Evolutionary conservation across 768 basidiomycete species (phyloP).

Genomic region (Naganishia friedmannii): DNA sequence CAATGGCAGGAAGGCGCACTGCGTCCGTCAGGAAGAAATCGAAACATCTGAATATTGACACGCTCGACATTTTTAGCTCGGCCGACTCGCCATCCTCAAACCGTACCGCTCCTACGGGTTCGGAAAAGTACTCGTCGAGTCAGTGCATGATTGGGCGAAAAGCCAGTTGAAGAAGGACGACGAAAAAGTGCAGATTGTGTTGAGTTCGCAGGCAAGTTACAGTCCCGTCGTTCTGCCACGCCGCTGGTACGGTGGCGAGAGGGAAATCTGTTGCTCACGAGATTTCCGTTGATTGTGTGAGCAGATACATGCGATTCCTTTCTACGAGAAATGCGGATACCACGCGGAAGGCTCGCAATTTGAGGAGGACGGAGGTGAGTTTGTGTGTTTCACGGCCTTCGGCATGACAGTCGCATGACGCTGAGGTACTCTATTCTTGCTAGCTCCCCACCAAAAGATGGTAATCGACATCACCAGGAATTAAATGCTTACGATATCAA

Average conservation of each 20-base stretch:
- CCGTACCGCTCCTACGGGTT: slow-evolving; percentile 43
- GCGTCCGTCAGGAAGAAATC: no score
- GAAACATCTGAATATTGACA: not conserved
- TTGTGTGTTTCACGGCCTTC: no score
- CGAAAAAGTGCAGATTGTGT: slow-evolving; percentile 13
- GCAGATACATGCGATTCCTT: slow-evolving; percentile 40
- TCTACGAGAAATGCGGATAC: slow-evolving; percentile 46
- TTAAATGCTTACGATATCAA: not conserved
- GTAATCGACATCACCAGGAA: slow-evolving; percentile 15
- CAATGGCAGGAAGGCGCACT: no score
- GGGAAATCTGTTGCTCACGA: not conserved
- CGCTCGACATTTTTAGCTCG: slow-evolving; percentile 33
- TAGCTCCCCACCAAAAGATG: slow-evolving; percentile 19
- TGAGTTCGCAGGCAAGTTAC: slow-evolving; percentile 14
- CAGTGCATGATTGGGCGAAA: slow-evolving; percentile 35
- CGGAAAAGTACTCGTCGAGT: slow-evolving; percentile 40
- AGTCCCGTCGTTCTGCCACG: no score
- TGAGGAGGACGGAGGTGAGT: slow-evolving; percentile 49
- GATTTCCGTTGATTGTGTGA: not conserved
- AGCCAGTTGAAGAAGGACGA: not conserved
- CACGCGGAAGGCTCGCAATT: slow-evolving; percentile 40
- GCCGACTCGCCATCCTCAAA: slow-evolving; percentile 41
- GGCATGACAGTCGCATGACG: no score
- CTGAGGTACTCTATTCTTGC: no score
- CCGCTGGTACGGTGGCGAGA: not conserved